These are phyloP conservation scores for Triticum aestivum DNA, from an alignment of 176 grass and related monocot species.

Conservation along the genomic window IWGSC_CS_RefSeq_v2.1 NC_057808.1:529854505-529855004, in stretches of 20 bases:
- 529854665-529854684: no score
- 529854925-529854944: background rate
- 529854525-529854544: background rate
- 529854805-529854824: background rate
- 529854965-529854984: background rate
- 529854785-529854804: background rate
- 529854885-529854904: conserved; percentile 2
- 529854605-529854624: background rate
- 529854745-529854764: background rate
- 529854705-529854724: background rate
- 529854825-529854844: background rate
- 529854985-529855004: no score
- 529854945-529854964: background rate
- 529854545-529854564: background rate
- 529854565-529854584: background rate
- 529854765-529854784: background rate
- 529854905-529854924: background rate
- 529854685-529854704: no score
- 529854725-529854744: background rate
- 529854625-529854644: background rate
- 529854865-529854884: no score
- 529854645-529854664: no score
- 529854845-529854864: background rate
- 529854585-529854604: no score
- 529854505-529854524: background rate